A percentile compares a stretch with the other conserved stretches of the same genome.
phyloP scores from a whole-genome alignment of 495 filamentous ascomycete species.

The Astrocystis sublimbata region DNA sequence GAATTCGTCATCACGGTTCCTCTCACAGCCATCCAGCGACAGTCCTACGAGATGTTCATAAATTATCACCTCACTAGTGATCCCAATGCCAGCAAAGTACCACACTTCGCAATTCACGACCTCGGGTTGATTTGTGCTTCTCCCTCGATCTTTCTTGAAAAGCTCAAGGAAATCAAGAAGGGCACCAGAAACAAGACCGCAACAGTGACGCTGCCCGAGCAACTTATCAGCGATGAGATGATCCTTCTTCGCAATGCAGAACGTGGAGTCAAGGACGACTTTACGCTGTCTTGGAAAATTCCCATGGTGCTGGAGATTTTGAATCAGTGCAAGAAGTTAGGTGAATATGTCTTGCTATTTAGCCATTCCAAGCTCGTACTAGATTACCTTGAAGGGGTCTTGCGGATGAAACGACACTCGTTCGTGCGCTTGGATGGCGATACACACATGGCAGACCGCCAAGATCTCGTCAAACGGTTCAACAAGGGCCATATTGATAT shows the following conservation, averaged over 20 bases:
- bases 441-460: constrained; percentile 55
- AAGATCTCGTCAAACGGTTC: constrained; percentile 64
- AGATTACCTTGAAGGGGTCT: constrained; percentile 61
- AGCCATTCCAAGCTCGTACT: constrained; percentile 71
- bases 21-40: constrained; percentile 64
- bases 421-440: constrained; percentile 68
- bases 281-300: constrained; percentile 63
- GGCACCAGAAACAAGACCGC: constrained; percentile 9
- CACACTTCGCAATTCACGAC: constrained; percentile 49
- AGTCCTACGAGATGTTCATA: constrained; percentile 65
- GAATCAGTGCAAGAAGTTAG: constrained; percentile 53
- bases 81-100: constrained; percentile 36
- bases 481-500: constrained; percentile 55
- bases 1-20: constrained; percentile 81
- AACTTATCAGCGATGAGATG: constrained; percentile 38
- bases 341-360: constrained; percentile 80
- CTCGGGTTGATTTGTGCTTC: constrained; percentile 75
- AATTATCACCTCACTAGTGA: constrained; percentile 19
- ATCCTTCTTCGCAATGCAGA: constrained; percentile 19
- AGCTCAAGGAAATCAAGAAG: constrained; percentile 44
- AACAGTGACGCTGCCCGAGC: constrained; percentile 28
- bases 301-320: constrained; percentile 67
- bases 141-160: constrained; percentile 63
- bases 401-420: constrained; percentile 43
- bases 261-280: constrained; percentile 32